Conservation (phyloP, 495 filamentous ascomycete species). For the Chaetomium fimeti region DNA sequence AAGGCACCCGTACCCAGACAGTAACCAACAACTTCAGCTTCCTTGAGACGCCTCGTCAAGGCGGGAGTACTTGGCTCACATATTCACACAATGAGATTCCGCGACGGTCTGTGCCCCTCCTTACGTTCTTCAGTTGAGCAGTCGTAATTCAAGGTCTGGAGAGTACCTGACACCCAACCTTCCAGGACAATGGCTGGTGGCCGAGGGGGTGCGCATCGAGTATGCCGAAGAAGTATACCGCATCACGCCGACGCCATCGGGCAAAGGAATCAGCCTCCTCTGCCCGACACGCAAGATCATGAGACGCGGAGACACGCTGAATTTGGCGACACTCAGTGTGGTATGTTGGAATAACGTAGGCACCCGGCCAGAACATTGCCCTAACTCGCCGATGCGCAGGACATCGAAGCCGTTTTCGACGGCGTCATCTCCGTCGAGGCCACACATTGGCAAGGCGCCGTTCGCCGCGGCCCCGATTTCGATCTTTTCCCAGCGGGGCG, state of each 20-base stretch:
- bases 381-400: slow-evolving; percentile 44
- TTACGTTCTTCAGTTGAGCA: not conserved
- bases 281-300: slow-evolving; percentile 51
- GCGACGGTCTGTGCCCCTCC: slow-evolving; percentile 17
- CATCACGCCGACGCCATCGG: slow-evolving; percentile 38
- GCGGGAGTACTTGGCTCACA: too few species aligned
- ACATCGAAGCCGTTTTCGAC: slow-evolving; percentile 54
- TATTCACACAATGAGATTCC: slow-evolving; percentile 19
- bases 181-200: slow-evolving; percentile 44
- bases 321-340: slow-evolving; percentile 51
- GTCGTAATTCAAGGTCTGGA: not conserved
- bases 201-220: slow-evolving; percentile 49
- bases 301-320: slow-evolving; percentile 56
- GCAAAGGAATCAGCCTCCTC: slow-evolving; percentile 45
- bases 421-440: slow-evolving; percentile 62
- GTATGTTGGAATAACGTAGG: slow-evolving; percentile 30
- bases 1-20: too few species aligned
- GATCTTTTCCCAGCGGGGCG: slow-evolving; percentile 55
- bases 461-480: slow-evolving; percentile 61
- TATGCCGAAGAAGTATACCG: slow-evolving; percentile 56
- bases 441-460: slow-evolving; percentile 62
- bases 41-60: too few species aligned
- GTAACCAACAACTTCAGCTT: too few species aligned
- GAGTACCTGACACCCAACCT: not conserved
- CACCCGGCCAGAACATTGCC: not conserved